A percentile compares a stretch with the other conserved stretches of the same genome.
Evolutionary conservation across 495 filamentous ascomycete genomes (phyloP).

Genomic region (Rostrohypoxylon terebratum): DNA sequence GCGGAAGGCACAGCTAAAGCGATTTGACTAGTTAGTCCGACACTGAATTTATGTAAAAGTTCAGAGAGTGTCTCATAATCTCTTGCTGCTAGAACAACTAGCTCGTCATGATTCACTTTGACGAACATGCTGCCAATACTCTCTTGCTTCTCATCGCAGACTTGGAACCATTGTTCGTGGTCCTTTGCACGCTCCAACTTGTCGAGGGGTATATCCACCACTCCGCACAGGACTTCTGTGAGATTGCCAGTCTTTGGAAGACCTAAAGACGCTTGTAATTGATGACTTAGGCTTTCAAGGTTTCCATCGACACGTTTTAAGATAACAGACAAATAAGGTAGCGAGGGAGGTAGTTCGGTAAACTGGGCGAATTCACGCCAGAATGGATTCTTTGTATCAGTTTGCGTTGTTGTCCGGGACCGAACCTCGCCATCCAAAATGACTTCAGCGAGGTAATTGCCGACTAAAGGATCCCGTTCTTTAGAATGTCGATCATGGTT

Average conservation of each 20-base stretch:
- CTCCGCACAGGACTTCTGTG: constrained; percentile 69
- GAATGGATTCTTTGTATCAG: constrained; percentile 85
- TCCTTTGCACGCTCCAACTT: constrained; percentile 82
- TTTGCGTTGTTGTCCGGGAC: constrained; percentile 84
- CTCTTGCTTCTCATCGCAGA: constrained; percentile 77
- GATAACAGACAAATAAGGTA: constrained; percentile 83
- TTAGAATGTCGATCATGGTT: constrained; percentile 52
- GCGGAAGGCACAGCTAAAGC: constrained; percentile 80
- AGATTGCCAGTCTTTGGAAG: constrained; percentile 52
- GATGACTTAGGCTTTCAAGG: constrained; percentile 56
- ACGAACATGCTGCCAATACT: constrained; percentile 88
- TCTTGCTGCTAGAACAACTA: constrained; percentile 84
- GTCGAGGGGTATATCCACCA: constrained; percentile 86
- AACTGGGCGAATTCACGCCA: constrained; percentile 96
- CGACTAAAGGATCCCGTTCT: constrained; percentile 55
- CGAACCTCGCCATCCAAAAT: constrained; percentile 89
- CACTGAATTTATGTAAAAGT: constrained; percentile 84
- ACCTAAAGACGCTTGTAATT: constrained; percentile 58
- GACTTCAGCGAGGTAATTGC: constrained; percentile 90
- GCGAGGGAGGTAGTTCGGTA: constrained; percentile 79
- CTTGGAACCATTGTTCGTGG: constrained; percentile 89
- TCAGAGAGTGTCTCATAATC: constrained; percentile 89
- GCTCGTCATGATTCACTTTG: constrained; percentile 84
- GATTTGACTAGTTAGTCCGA: constrained; percentile 86
- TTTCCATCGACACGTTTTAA: constrained; percentile 75